phyloP scores from a whole-genome alignment of 2,329 filamentous ascomycete genomes.

The Fusarium odoratissimum region DNA sequence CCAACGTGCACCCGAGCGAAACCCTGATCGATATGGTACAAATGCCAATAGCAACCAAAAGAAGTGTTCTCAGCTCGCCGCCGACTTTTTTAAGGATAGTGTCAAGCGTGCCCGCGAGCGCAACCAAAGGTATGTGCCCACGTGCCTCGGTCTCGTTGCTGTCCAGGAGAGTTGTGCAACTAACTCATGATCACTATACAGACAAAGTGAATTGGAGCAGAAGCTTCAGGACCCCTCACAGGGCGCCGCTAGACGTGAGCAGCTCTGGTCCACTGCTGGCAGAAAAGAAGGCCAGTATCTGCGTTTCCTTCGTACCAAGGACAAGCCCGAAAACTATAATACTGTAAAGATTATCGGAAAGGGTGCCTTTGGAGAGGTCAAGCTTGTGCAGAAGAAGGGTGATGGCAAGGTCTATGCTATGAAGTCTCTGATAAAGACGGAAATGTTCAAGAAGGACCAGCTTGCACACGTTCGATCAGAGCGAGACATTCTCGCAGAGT shows the following conservation, averaged over 20 bases:
- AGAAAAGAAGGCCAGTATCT: constrained; percentile 93
- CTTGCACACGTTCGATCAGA: constrained; percentile 97
- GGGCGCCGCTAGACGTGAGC: constrained; percentile 80
- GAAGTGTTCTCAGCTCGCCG: constrained; percentile 76
- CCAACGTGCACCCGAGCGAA: constrained; percentile 82
- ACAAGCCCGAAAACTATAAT: constrained; percentile 92
- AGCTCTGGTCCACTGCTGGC: constrained; percentile 85
- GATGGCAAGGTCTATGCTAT: constrained; percentile 98
- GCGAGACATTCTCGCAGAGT: constrained; percentile 96
- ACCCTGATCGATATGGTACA: constrained; percentile 80
- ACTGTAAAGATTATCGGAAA: constrained; percentile 99
- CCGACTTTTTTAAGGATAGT: constrained; percentile 98
- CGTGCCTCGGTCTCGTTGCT: background rate
- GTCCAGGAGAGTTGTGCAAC: background rate
- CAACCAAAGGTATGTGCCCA: constrained; percentile 80
- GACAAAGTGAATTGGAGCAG: constrained; percentile 91
- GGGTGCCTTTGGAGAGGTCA: constrained; percentile 98
- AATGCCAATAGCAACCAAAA: constrained; percentile 77
- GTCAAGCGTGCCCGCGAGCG: constrained; percentile 95
- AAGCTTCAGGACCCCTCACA: constrained; percentile 83
- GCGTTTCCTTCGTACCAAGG: constrained; percentile 92
- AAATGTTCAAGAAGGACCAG: constrained; percentile 99
- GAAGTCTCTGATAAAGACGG: constrained; percentile 97
- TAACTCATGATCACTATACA: constrained; percentile 52
- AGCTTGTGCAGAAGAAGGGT: constrained; percentile 94